Percentiles rank a stretch among this genome's conserved stretches.
Conservation (phyloP, 306 rosid species). For the Ceratonia siliqua region DNA sequence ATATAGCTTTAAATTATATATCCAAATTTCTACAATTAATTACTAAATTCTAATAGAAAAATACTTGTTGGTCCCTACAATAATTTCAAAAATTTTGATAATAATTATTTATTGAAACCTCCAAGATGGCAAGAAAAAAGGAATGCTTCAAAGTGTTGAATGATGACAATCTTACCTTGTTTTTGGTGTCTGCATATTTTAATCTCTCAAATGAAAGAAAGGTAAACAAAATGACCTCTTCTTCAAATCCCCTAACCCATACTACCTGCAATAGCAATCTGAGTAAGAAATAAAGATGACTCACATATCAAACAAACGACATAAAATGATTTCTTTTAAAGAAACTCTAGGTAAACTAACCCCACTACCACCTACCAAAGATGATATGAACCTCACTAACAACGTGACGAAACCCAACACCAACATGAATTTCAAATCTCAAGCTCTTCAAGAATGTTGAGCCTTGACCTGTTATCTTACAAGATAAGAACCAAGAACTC, state of each 20-base stretch:
- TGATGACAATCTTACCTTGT: conserved; percentile 59
- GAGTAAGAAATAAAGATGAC: conserved; percentile 49
- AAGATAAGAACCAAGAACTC: no score
- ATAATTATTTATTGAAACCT: not conserved
- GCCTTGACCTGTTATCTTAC: no score
- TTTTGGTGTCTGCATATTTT: conserved; percentile 81
- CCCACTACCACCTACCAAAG: conserved; percentile 68
- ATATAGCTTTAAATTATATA: not conserved
- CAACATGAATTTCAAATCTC: no score
- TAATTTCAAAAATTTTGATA: no score
- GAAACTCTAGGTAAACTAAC: conserved; percentile 57
- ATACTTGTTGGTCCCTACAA: no score
- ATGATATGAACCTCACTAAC: no score
- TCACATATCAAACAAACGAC: conserved; percentile 40
- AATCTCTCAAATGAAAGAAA: conserved; percentile 23
- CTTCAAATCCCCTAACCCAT: conserved; percentile 62
- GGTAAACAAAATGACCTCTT: conserved; percentile 37
- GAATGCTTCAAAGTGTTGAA: conserved; percentile 7
- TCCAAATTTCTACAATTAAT: no score
- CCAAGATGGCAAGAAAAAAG: not conserved
- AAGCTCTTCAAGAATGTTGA: no score
- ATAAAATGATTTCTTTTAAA: conserved; percentile 57
- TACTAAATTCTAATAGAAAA: no score
- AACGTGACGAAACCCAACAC: no score
- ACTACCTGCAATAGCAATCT: conserved; percentile 52